phyloP scores from a whole-genome alignment of 2,329 filamentous ascomycete genomes.

The Geosmithia flava region DNA sequence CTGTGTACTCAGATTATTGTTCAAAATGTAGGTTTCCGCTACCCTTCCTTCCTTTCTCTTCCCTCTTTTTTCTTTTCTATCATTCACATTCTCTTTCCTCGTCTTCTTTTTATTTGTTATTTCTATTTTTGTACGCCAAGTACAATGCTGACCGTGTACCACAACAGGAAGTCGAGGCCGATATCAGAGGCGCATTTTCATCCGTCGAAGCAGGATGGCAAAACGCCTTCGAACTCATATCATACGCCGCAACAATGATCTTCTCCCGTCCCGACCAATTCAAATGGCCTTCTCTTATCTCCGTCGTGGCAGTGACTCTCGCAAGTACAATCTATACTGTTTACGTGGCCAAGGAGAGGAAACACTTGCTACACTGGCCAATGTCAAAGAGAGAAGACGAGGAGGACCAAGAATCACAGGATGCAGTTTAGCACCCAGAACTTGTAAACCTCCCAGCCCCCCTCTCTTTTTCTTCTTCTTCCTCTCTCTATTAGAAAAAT shows the following conservation, averaged over 20 bases:
- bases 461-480: no score
- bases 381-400: no score
- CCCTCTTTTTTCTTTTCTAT: no score
- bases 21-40: conserved; percentile 35
- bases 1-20: conserved; percentile 46
- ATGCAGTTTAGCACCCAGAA: no score
- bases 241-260: conserved; percentile 52
- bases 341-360: conserved; percentile 1
- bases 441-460: no score
- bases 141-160: background rate
- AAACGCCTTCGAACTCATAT: conserved; percentile 56
- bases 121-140: no score
- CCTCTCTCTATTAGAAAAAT: no score
- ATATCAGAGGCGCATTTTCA: conserved; percentile 54
- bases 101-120: no score
- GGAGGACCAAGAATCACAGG: no score
- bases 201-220: conserved; percentile 55
- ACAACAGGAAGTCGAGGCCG: conserved; percentile 36
- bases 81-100: no score
- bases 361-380: conserved; percentile 3
- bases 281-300: conserved; percentile 2
- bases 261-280: conserved; percentile 54
- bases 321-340: conserved; percentile 1
- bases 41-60: background rate
- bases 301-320: conserved; percentile 1